Evolutionary conservation across 805 yeast genomes (phyloP).

Genomic region (Metschnikowia colocasiae): DNA sequence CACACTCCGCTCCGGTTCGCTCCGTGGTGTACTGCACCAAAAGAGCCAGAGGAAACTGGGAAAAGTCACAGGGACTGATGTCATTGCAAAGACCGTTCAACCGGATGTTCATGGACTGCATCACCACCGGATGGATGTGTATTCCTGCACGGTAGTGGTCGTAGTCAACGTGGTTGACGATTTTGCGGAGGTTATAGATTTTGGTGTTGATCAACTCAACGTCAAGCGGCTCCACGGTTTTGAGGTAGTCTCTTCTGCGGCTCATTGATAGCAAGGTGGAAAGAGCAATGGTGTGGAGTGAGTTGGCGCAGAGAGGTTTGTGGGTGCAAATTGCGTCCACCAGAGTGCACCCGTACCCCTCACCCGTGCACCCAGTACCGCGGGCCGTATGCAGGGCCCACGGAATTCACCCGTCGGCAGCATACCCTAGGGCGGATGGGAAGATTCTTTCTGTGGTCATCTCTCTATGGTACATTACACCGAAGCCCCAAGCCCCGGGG

Average conservation of each 20-base stretch:
- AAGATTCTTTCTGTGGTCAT: too few relatives aligned
- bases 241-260: constrained; percentile 8
- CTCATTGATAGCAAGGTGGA: constrained; percentile 9
- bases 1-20: constrained; percentile 8
- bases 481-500: too few relatives aligned
- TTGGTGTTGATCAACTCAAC: constrained; percentile 11
- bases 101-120: constrained; percentile 1
- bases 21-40: constrained; percentile 6
- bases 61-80: constrained; percentile 14
- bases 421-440: too few relatives aligned
- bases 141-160: constrained; percentile 14
- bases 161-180: constrained; percentile 9
- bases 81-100: constrained; percentile 7
- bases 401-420: too few relatives aligned
- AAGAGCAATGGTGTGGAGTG: constrained; percentile 1
- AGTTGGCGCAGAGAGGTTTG: background rate
- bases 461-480: too few relatives aligned
- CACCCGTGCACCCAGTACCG: background rate
- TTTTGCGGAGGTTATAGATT: constrained; percentile 7
- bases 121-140: constrained; percentile 1
- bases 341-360: too few relatives aligned
- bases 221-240: constrained; percentile 10
- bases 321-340: constrained; percentile 1
- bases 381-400: too few relatives aligned
- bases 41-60: constrained; percentile 9